Evolutionary conservation across 306 rosid species (phyloP).

Genomic region (Hippophae tibetana): DNA sequence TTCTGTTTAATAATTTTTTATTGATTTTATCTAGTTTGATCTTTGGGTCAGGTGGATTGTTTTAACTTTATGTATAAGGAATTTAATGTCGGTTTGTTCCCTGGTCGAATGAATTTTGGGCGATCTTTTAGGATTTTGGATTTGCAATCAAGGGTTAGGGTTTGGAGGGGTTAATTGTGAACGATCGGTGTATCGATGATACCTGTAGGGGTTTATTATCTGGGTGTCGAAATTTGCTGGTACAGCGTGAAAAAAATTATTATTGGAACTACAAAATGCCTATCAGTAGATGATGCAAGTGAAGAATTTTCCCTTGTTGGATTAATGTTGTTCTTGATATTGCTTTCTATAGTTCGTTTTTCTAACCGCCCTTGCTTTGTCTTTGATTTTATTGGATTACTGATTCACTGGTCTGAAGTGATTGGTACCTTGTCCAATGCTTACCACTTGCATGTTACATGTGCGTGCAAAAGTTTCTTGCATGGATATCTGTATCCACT

Average conservation of each 20-base stretch:
- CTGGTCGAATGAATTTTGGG: not conserved
- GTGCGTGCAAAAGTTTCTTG: no score
- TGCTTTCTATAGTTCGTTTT: no score
- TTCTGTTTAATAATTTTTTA: not conserved
- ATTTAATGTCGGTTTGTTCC: not conserved
- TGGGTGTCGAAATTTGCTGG: constrained; percentile 5
- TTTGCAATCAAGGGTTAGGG: constrained; percentile 25
- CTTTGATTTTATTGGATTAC: no score
- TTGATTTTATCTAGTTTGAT: constrained; percentile 11
- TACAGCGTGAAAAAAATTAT: not conserved
- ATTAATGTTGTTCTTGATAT: no score
- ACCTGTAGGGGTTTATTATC: constrained; percentile 24
- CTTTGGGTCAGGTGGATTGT: not conserved
- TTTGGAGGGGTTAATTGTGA: constrained; percentile 1
- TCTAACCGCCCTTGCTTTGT: no score
- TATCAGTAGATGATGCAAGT: no score
- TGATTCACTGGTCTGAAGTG: no score
- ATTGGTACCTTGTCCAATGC: no score
- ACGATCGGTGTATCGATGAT: constrained; percentile 4
- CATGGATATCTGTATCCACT: no score
- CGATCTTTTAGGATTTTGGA: constrained; percentile 8
- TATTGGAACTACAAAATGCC: not conserved
- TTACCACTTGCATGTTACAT: no score
- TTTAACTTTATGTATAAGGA: not conserved
- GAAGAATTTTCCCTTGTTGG: no score